Conservation (phyloP, 2,329 filamentous ascomycete species). For the Polychaeton citri region DNA sequence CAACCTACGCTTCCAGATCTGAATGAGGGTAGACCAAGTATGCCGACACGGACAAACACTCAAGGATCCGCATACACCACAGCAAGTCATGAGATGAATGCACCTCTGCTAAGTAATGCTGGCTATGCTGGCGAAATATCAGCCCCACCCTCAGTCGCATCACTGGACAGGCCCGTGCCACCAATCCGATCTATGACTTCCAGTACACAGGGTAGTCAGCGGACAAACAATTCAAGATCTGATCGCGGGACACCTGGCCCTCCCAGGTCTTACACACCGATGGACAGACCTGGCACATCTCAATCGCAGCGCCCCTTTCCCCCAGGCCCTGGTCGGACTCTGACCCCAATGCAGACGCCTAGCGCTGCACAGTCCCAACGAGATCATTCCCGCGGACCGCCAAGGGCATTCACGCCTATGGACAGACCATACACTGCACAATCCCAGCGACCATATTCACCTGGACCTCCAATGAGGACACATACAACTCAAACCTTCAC, state of each 20-base stretch:
- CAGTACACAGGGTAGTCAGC: slow-evolving; percentile 11
- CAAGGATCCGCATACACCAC: slow-evolving; percentile 39
- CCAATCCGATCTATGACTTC: slow-evolving; percentile 11
- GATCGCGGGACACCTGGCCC: neutral
- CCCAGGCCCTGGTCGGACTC: neutral
- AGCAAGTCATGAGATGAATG: slow-evolving; percentile 50
- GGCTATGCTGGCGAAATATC: slow-evolving; percentile 25
- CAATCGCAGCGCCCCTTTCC: neutral
- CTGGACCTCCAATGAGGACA: neutral
- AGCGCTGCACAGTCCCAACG: neutral
- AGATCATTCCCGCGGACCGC: neutral
- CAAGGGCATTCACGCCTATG: slow-evolving; percentile 8
- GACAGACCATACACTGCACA: slow-evolving; percentile 4
- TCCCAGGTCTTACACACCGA: slow-evolving; percentile 8
- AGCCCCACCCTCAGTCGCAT: neutral
- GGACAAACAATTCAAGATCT: slow-evolving; percentile 10
- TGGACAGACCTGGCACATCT: slow-evolving; percentile 5
- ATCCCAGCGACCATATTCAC: neutral
- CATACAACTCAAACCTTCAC: neutral
- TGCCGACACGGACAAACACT: slow-evolving; percentile 33
- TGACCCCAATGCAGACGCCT: neutral
- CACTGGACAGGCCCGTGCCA: slow-evolving; percentile 3
- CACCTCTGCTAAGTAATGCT: slow-evolving; percentile 47
- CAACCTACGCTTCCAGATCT: slow-evolving; percentile 30
- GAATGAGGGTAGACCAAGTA: slow-evolving; percentile 21